Conservation (phyloP, 2,329 filamentous ascomycete genomes). For the Colletotrichum truncatum region DNA sequence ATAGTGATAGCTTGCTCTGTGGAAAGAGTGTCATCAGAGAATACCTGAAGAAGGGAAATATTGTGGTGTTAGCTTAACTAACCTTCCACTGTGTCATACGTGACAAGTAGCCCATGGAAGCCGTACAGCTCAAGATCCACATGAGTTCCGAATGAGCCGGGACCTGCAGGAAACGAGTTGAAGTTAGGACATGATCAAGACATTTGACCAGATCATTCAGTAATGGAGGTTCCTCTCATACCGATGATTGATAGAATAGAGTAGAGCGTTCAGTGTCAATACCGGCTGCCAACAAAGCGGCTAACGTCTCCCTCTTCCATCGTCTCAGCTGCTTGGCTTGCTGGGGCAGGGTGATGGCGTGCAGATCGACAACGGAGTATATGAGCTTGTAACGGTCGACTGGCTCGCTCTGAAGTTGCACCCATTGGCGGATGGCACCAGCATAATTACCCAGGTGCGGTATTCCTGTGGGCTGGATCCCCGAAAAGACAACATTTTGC, state of each 20-base stretch:
- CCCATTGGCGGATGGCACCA: conserved; percentile 89
- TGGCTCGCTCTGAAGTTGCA: conserved; percentile 75
- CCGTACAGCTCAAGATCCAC: conserved; percentile 95
- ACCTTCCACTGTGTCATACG: conserved; percentile 99
- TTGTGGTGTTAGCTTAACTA: conserved; percentile 12
- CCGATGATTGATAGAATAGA: conserved; percentile 84
- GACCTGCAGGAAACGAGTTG: conserved; percentile 57
- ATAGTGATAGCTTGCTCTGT: conserved; percentile 78
- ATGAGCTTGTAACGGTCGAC: conserved; percentile 69
- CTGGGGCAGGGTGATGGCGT: conserved; percentile 87
- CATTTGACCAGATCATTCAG: not conserved
- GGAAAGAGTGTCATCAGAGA: not conserved
- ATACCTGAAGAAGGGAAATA: not conserved
- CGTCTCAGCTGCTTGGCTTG: conserved; percentile 66
- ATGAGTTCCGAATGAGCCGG: conserved; percentile 87
- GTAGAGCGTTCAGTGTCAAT: conserved; percentile 79
- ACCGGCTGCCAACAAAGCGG: conserved; percentile 84
- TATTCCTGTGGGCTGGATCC: conserved; percentile 94
- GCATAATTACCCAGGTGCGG: conserved; percentile 97
- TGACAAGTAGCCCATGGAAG: conserved; percentile 91
- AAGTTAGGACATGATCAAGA: not conserved
- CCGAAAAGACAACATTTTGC: conserved; percentile 80
- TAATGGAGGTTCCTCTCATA: not conserved
- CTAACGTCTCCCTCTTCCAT: conserved; percentile 79
- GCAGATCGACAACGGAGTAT: conserved; percentile 92